These are phyloP conservation scores for Penicillium sp. DNA, from an alignment of 2,329 filamentous ascomycete genomes.

Conservation along the genomic window DNA sequence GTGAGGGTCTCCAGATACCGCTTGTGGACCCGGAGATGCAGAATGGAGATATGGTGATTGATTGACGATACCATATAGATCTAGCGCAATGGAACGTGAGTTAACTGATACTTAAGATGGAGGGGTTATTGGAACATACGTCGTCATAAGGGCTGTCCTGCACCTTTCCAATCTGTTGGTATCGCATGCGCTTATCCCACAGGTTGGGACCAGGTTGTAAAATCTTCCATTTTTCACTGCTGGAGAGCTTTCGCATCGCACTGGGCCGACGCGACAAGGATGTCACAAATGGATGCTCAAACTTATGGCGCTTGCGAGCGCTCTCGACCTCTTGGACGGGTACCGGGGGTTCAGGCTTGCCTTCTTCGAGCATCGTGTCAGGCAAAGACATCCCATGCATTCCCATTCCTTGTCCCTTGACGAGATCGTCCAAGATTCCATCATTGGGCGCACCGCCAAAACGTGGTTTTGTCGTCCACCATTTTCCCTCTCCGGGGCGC, in stretches of 20 bases:
- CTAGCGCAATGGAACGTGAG: slow-evolving; percentile 37
- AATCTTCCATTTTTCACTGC: slow-evolving; percentile 58
- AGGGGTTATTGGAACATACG: slow-evolving; percentile 46
- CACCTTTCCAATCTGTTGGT: slow-evolving; percentile 61
- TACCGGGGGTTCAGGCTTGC: slow-evolving; percentile 28
- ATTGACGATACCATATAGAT: slow-evolving; percentile 66
- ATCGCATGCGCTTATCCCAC: slow-evolving; percentile 62
- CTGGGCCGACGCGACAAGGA: slow-evolving; percentile 35
- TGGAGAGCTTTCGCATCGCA: slow-evolving; percentile 48
- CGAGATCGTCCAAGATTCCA: slow-evolving; percentile 39
- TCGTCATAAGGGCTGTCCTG: slow-evolving; percentile 55
- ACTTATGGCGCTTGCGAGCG: slow-evolving; percentile 45
- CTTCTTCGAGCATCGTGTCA: slow-evolving; percentile 30
- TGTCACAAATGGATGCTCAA: slow-evolving; percentile 37
- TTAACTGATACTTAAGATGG: not conserved
- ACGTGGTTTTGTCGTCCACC: slow-evolving; percentile 62
- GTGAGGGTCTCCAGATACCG: slow-evolving; percentile 61
- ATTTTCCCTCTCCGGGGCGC: slow-evolving; percentile 60
- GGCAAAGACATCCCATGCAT: slow-evolving; percentile 35
- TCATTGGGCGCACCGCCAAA: slow-evolving; percentile 58
- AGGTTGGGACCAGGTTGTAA: slow-evolving; percentile 54
- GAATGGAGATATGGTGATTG: slow-evolving; percentile 65
- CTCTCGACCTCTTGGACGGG: slow-evolving; percentile 30
- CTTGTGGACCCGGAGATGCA: slow-evolving; percentile 62
- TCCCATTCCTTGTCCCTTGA: slow-evolving; percentile 34